Evolutionary conservation across 306 rosid genomes (phyloP).

Genomic region (Inga laurina): DNA sequence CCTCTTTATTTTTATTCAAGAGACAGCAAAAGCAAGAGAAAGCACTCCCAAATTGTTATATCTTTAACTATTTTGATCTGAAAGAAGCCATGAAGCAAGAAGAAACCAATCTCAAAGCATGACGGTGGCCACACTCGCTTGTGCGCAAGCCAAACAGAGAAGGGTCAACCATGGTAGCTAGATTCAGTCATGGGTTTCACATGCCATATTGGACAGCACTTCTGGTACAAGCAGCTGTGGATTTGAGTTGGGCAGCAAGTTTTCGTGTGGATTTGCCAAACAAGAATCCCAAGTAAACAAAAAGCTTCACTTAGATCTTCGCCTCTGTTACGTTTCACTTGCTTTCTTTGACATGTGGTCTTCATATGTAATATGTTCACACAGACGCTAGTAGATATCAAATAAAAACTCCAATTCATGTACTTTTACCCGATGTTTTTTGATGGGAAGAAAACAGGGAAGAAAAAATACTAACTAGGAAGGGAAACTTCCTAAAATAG

Average conservation of each 20-base stretch:
- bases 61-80: constrained; percentile 1
- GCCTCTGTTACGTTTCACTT: constrained; percentile 42
- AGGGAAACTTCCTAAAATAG: too few relatives aligned
- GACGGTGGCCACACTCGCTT: constrained; percentile 61
- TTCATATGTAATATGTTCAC: neutral
- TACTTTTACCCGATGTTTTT: neutral
- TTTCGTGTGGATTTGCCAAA: neutral
- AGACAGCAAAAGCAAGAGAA: neutral
- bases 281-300: constrained; percentile 40
- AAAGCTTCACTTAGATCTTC: constrained; percentile 64
- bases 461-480: too few relatives aligned
- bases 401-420: neutral
- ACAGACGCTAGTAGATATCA: constrained; percentile 23
- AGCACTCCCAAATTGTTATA: constrained; percentile 9
- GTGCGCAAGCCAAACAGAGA: constrained; percentile 53
- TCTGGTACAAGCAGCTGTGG: constrained; percentile 48
- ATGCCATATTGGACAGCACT: constrained; percentile 47
- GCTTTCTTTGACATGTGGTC: neutral
- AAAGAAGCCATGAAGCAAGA: constrained; percentile 35
- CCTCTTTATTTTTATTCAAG: constrained; percentile 34
- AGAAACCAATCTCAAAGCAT: constrained; percentile 46
- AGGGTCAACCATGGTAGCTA: constrained; percentile 43
- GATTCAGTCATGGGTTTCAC: constrained; percentile 37
- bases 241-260: constrained; percentile 2
- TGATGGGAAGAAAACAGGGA: too few relatives aligned